Evolutionary conservation across 2,329 filamentous ascomycete genomes (phyloP), one percentile per base, ranked within the genome.

Genomic region (Plectosphaerella cucumerina): DNA sequence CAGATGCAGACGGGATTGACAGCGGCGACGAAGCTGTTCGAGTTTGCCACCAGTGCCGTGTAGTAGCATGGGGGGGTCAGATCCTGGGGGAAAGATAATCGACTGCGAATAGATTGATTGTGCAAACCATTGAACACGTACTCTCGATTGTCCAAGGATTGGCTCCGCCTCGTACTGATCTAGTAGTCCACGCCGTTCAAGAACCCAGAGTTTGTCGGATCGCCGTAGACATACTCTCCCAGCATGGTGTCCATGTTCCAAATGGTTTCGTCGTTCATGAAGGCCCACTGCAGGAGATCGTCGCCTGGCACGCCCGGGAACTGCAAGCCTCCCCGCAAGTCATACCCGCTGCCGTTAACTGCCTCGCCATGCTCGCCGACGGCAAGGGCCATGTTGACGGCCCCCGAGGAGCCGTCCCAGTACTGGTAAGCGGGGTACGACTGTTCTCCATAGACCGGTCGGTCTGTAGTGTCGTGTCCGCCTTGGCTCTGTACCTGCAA

Each of bases 1-100:
- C 65, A 67, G 50, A 59, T 60, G 45, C 56, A 63, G 18, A 65
- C 64, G 0, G 64, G 59, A 1, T 56, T 61, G 46, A 62, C 60
- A 1, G 65, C 65, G 1, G 63, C 56, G 0, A 48, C 54, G 11
- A 52, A 55, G 8, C 35, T 65, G 6, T 43, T 59, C 1, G 59
- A 65, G 12, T 62, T 56, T 14, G 21, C 37, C 2, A 47, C 11
- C 26, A 41, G 18, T 17, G 20, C 43, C n/a, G n/a, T n/a, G n/a
- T n/a, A n/a, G n/a, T n/a, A n/a, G n/a, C 8, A 18, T 22, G n/a
- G 23, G 46, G 33, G 11, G 22, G 45, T 12, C 20, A 46, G 22
- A 23, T 20, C n/a, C n/a, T n/a, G n/a, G n/a, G n/a, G n/a, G n/a
- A n/a, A n/a, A n/a, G n/a, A n/a, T n/a, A n/a, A n/a, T n/a, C n/a